Evolutionary conservation across 371 early-diverging fungal genomes (phyloP).

Genomic region (Mortierella polycephala): DNA sequence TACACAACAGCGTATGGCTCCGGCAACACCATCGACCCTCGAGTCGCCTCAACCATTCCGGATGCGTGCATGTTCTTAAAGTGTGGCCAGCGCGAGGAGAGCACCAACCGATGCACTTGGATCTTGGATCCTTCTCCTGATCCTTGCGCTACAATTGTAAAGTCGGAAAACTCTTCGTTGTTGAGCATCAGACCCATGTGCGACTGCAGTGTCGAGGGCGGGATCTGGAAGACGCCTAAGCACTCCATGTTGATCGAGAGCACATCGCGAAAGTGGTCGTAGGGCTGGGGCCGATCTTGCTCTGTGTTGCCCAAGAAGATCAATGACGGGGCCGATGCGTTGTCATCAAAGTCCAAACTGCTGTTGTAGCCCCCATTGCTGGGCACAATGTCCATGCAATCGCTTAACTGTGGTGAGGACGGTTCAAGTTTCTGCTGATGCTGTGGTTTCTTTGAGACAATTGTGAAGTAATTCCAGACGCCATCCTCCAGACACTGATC

Average conservation of each 20-base stretch:
- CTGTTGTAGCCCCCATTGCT: neutral
- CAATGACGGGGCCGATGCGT: conserved; percentile 38
- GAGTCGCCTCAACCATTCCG: conserved; percentile 73
- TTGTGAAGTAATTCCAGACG: conserved; percentile 75
- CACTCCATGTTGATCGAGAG: conserved; percentile 68
- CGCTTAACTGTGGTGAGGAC: neutral
- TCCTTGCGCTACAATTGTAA: conserved; percentile 62
- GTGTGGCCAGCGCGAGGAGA: conserved; percentile 80
- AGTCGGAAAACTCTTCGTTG: conserved; percentile 70
- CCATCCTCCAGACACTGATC: conserved; percentile 64
- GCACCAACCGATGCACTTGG: conserved; percentile 71
- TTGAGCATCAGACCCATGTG: conserved; percentile 68
- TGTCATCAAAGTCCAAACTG: conserved; percentile 19
- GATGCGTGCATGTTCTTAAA: conserved; percentile 71
- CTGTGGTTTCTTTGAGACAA: conserved; percentile 52
- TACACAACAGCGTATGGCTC: conserved; percentile 68
- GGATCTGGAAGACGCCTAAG: conserved; percentile 68
- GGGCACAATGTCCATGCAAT: conserved; percentile 1
- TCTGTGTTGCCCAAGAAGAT: conserved; percentile 69
- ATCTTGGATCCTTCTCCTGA: conserved; percentile 61
- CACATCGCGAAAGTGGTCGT: conserved; percentile 71
- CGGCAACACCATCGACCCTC: conserved; percentile 65
- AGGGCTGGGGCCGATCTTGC: conserved; percentile 65
- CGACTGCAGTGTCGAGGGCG: conserved; percentile 55
- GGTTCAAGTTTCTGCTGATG: conserved; percentile 6